phyloP scores from a whole-genome alignment of 495 filamentous ascomycete genomes.

The Trichoderma orchidacearum region DNA sequence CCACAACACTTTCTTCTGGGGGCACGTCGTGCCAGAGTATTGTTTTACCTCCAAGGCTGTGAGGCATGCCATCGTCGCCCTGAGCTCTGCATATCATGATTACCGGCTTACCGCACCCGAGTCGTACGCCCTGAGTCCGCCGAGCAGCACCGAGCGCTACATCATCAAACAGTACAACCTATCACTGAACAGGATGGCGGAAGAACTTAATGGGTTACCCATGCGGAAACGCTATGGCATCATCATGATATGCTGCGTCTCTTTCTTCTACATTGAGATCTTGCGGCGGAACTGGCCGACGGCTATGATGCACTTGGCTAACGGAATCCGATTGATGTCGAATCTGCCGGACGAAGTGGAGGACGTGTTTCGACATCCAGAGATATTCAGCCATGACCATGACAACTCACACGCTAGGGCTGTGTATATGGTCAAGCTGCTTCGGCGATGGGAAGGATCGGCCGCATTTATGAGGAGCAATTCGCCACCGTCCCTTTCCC shows the following conservation, averaged over 20 bases:
- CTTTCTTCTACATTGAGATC: background rate
- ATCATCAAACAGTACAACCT: background rate
- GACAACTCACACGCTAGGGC: background rate
- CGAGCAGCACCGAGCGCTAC: background rate
- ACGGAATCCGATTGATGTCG: background rate
- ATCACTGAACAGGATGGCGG: background rate
- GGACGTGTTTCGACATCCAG: background rate
- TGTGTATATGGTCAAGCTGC: background rate
- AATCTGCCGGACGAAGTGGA: background rate
- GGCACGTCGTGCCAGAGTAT: background rate
- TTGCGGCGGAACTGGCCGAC: background rate
- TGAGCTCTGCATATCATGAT: background rate
- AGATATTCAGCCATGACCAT: background rate
- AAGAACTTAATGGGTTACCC: background rate
- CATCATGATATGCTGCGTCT: background rate
- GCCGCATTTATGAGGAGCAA: background rate
- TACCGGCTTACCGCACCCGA: background rate
- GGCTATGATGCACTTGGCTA: background rate
- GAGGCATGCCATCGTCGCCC: background rate
- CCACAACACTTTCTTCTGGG: background rate
- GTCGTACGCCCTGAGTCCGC: background rate
- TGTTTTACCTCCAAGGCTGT: background rate
- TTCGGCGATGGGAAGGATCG: background rate
- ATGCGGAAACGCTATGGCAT: background rate
- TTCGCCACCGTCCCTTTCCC: background rate